Conservation (phyloP, 2,329 filamentous ascomycete genomes). For the Alternaria novae-zelandiae region DNA sequence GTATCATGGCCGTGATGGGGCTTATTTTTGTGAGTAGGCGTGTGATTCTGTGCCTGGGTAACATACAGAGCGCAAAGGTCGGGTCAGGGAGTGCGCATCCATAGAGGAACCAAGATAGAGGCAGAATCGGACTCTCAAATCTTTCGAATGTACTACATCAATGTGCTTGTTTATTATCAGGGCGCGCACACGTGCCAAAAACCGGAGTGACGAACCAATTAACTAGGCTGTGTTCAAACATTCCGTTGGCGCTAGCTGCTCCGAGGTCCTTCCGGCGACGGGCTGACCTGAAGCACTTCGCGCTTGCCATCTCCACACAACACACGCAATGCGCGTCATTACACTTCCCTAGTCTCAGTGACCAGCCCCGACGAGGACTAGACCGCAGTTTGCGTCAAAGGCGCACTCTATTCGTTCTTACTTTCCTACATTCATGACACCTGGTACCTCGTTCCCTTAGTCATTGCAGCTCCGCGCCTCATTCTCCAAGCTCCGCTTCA, state of each 20-base stretch:
- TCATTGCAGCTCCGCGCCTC: background rate
- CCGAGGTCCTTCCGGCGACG: background rate
- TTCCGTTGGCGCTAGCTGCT: background rate
- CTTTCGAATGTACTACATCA: background rate
- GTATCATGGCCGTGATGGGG: background rate
- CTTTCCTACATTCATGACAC: background rate
- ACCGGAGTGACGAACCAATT: background rate
- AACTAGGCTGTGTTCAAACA: background rate
- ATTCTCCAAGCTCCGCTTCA: constrained; percentile 12
- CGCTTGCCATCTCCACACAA: background rate
- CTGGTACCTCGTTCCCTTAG: background rate
- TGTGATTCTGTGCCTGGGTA: background rate
- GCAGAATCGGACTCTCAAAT: background rate
- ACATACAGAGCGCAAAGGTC: background rate
- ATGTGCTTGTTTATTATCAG: background rate
- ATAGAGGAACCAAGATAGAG: background rate
- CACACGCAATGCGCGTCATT: background rate
- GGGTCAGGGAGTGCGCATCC: background rate
- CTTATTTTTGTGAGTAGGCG: background rate
- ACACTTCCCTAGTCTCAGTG: background rate
- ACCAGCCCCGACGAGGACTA: background rate
- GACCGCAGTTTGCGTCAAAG: background rate
- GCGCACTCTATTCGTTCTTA: background rate
- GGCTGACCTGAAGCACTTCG: background rate
- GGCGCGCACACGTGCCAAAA: rapidly evolving